phyloP scores from a whole-genome alignment of 2,329 filamentous ascomycete genomes.

The Emmonsia crescens region DNA sequence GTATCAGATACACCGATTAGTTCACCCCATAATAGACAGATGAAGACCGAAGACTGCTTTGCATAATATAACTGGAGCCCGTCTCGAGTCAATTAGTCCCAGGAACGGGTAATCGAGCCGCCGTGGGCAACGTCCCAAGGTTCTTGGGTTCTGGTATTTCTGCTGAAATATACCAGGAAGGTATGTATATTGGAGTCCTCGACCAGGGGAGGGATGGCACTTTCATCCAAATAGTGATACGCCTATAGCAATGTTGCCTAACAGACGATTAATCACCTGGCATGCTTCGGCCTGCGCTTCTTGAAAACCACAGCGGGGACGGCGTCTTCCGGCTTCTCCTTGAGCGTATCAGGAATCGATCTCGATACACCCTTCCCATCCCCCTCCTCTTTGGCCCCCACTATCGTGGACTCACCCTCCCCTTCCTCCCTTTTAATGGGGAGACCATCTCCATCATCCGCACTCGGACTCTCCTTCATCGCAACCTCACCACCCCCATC shows the following conservation, averaged over 20 bases:
- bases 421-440: conserved; percentile 14
- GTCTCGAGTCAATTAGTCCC: not conserved
- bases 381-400: conserved; percentile 22
- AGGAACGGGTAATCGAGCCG: not conserved
- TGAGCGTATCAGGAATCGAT: conserved; percentile 7
- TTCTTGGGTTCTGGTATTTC: not conserved
- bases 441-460: conserved; percentile 6
- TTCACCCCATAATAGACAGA: not conserved
- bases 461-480: conserved; percentile 8
- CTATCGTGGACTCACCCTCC: conserved; percentile 6
- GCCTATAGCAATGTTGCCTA: not conserved
- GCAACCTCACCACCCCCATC: conserved; percentile 5
- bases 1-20: not conserved
- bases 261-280: conserved; percentile 24
- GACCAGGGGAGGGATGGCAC: not conserved
- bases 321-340: conserved; percentile 15
- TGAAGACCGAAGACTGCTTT: not conserved
- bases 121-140: not conserved
- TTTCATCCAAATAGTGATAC: not conserved
- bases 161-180: not conserved
- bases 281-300: conserved; percentile 38
- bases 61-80: not conserved
- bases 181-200: not conserved
- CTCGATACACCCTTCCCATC: conserved; percentile 7
- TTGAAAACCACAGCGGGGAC: conserved; percentile 35